Conservation (phyloP, 2,329 filamentous ascomycete species). For the Tolypocladium capitatum region DNA sequence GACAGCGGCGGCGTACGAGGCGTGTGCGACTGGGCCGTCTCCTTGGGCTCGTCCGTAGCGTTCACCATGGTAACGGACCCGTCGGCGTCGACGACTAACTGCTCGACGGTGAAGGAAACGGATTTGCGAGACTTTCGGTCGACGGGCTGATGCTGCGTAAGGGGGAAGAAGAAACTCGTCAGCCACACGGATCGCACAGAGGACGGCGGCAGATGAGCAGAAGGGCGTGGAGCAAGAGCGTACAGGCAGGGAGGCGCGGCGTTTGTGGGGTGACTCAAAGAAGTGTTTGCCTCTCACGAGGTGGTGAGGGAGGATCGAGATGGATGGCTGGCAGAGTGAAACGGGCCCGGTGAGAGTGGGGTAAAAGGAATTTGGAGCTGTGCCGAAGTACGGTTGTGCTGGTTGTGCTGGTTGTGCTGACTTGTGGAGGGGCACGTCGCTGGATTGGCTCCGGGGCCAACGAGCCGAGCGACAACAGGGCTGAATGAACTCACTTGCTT, state of each 20-base stretch:
- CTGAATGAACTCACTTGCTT: slow-evolving; percentile 7
- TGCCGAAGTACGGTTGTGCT: no score
- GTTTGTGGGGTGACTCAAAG: neutral
- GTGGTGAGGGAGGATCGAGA: slow-evolving; percentile 2
- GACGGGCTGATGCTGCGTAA: slow-evolving; percentile 12
- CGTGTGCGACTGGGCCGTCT: slow-evolving; percentile 69
- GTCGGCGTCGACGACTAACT: slow-evolving; percentile 78
- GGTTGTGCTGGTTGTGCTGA: no score
- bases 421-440: no score
- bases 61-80: slow-evolving; percentile 70
- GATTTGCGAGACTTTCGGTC: slow-evolving; percentile 77
- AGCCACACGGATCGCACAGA: neutral
- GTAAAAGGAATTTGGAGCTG: no score
- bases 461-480: neutral
- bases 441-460: neutral
- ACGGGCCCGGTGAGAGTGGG: slow-evolving; percentile 5
- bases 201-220: neutral
- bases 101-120: slow-evolving; percentile 82
- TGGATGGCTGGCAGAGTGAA: slow-evolving; percentile 2
- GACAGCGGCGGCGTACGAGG: slow-evolving; percentile 50
- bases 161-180: slow-evolving; percentile 5
- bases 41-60: slow-evolving; percentile 61
- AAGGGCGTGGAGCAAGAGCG: neutral
- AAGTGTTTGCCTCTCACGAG: neutral
- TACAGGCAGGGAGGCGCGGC: neutral